phyloP scores from a whole-genome alignment of 192 early-diverging fungal genomes.

The Coemansia sp. region DNA sequence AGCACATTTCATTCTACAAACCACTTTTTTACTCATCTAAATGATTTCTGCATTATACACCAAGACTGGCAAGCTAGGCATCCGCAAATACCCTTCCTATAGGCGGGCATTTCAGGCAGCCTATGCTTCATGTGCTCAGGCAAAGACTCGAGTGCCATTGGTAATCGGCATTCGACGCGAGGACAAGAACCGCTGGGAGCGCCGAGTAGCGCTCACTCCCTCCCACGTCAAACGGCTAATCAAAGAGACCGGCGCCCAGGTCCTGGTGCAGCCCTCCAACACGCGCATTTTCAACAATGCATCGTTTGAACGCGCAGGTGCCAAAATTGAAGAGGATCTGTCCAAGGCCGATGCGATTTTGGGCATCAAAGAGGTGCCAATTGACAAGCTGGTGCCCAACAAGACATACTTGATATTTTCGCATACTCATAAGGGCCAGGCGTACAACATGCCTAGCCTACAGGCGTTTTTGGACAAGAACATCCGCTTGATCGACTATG shows the following conservation, averaged over 20 bases:
- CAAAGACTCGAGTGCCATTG: background rate
- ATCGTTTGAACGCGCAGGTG: conserved; percentile 81
- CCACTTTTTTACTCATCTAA: background rate
- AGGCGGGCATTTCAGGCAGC: background rate
- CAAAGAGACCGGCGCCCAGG: conserved; percentile 74
- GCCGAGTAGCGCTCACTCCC: conserved; percentile 87
- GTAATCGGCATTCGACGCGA: conserved; percentile 86
- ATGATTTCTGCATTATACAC: conserved; percentile 1
- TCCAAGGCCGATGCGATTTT: conserved; percentile 84
- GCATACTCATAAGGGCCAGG: conserved; percentile 96
- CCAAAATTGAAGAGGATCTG: conserved; percentile 82
- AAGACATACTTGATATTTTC: conserved; percentile 96
- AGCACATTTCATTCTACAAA: too few species aligned
- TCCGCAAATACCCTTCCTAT: background rate
- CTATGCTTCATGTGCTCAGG: too few species aligned
- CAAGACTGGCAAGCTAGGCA: background rate
- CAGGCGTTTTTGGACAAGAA: conserved; percentile 85
- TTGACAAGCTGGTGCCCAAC: conserved; percentile 71
- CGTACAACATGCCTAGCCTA: conserved; percentile 91
- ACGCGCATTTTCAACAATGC: conserved; percentile 89
- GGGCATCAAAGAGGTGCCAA: conserved; percentile 96
- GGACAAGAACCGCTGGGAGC: conserved; percentile 97
- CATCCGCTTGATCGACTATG: conserved; percentile 94
- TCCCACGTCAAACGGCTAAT: conserved; percentile 80
- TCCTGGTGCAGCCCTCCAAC: conserved; percentile 89